phyloP scores from a whole-genome alignment of 2,329 filamentous ascomycete species.

The Trichoderma breve region DNA sequence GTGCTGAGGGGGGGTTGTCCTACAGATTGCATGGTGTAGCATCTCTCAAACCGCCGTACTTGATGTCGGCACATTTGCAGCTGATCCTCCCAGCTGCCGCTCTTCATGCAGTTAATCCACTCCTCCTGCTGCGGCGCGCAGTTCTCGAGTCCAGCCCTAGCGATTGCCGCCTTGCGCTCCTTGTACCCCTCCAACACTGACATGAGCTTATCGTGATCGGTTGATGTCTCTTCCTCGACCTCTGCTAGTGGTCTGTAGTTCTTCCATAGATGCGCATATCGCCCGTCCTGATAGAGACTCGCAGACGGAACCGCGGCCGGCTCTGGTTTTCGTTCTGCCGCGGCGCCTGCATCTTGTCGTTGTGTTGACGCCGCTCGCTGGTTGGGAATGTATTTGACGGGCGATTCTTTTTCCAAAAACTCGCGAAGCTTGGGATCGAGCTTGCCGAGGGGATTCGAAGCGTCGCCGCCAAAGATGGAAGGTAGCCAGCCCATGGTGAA shows the following conservation, averaged over 20 bases:
- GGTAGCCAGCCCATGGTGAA: constrained; percentile 57
- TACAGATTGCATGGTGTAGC: constrained; percentile 85
- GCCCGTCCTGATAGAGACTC: constrained; percentile 59
- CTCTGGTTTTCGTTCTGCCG: constrained; percentile 23
- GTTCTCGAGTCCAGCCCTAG: constrained; percentile 84
- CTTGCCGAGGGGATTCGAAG: constrained; percentile 59
- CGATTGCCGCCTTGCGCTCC: constrained; percentile 73
- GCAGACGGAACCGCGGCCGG: constrained; percentile 43
- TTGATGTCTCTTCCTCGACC: constrained; percentile 66
- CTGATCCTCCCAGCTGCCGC: constrained; percentile 64
- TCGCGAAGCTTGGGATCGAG: constrained; percentile 82
- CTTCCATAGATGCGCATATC: constrained; percentile 86
- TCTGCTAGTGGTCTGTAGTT: constrained; percentile 73
- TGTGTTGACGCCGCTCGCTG: constrained; percentile 24
- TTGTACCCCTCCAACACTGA: constrained; percentile 83
- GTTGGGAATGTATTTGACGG: constrained; percentile 60
- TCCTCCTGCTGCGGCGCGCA: constrained; percentile 84
- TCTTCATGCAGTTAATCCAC: constrained; percentile 77
- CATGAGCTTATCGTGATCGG: constrained; percentile 75
- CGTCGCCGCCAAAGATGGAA: constrained; percentile 50
- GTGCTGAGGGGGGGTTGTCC: constrained; percentile 25
- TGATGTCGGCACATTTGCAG: constrained; percentile 80
- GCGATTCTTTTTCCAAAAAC: constrained; percentile 80
- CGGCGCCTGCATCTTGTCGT: constrained; percentile 22
- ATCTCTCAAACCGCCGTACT: constrained; percentile 75